phyloP scores from a whole-genome alignment of 768 basidiomycete genomes.

The Nevesoporus exiguus region DNA sequence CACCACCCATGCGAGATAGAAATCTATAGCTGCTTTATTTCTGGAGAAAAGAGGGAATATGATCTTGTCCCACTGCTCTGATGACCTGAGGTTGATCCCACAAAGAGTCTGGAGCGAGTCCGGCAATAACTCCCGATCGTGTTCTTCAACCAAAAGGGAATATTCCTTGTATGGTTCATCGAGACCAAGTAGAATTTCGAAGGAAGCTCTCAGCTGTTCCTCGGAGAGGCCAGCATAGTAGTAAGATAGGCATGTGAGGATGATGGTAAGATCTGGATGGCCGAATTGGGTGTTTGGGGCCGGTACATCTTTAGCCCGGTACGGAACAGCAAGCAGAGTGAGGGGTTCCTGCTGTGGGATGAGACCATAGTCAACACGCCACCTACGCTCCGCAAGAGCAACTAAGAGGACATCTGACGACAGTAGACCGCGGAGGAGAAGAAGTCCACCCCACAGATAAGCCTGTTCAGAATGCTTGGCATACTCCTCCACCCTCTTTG shows the following conservation, averaged over 20 bases:
- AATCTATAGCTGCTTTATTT: background rate
- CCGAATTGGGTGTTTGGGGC: conserved; percentile 33
- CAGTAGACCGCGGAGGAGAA: too few relatives aligned
- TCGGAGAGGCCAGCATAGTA: conserved; percentile 26
- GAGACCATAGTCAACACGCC: background rate
- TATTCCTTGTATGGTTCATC: conserved; percentile 1
- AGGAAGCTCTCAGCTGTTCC: background rate
- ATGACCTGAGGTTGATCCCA: conserved; percentile 3
- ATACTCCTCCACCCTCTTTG: too few relatives aligned
- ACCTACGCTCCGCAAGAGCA: background rate
- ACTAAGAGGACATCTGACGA: background rate
- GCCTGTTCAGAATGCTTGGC: too few relatives aligned
- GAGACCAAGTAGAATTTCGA: background rate
- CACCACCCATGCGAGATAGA: conserved; percentile 28
- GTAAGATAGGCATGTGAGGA: conserved; percentile 13
- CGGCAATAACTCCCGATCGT: background rate
- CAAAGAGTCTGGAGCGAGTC: background rate
- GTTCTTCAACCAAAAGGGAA: background rate
- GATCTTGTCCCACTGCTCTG: background rate
- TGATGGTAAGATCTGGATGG: conserved; percentile 34
- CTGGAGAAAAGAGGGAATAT: too few relatives aligned
- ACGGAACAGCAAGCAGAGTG: background rate
- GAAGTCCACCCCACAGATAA: too few relatives aligned
- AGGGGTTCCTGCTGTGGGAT: too few relatives aligned
- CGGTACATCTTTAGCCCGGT: background rate